Percentiles rank a stretch among this genome's conserved stretches.
These are phyloP conservation scores for Pseudohalonectria lignicola DNA, from an alignment of 2,329 filamentous ascomycete species.

Conservation along the genomic window DNA sequence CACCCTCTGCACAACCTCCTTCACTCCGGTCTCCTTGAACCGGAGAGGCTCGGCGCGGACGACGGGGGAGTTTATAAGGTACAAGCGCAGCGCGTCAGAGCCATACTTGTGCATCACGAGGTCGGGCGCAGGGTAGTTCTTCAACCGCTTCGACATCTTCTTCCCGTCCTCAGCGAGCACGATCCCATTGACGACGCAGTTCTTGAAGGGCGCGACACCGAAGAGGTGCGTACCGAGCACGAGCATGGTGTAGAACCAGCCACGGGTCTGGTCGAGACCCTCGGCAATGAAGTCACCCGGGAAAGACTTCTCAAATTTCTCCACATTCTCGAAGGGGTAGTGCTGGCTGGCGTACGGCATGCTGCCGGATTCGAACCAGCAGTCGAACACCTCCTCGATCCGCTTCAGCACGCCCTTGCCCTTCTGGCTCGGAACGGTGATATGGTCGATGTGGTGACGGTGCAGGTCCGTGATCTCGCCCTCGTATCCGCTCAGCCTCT, in stretches of 20 bases:
- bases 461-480: slow-evolving; percentile 80
- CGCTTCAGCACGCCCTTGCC: slow-evolving; percentile 76
- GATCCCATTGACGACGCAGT: slow-evolving; percentile 93
- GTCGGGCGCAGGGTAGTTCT: slow-evolving; percentile 87
- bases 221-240: slow-evolving; percentile 85
- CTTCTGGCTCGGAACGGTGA: slow-evolving; percentile 84
- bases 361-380: slow-evolving; percentile 92
- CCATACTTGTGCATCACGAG: slow-evolving; percentile 81
- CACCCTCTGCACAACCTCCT: slow-evolving; percentile 89
- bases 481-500: slow-evolving; percentile 73
- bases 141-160: slow-evolving; percentile 96
- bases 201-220: slow-evolving; percentile 77
- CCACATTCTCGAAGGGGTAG: slow-evolving; percentile 84
- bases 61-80: slow-evolving; percentile 92
- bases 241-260: slow-evolving; percentile 92
- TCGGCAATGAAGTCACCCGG: slow-evolving; percentile 93
- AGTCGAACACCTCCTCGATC: slow-evolving; percentile 86
- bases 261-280: slow-evolving; percentile 77
- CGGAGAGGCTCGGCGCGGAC: slow-evolving; percentile 82
- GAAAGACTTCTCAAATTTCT: slow-evolving; percentile 69
- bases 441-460: slow-evolving; percentile 84
- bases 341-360: slow-evolving; percentile 91
- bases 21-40: slow-evolving; percentile 87
- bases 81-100: slow-evolving; percentile 85
- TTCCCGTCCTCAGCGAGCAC: slow-evolving; percentile 91